Base-by-base conservation (phyloP, 345 rosid species). In the Melaleuca quinquenervia region DNA sequence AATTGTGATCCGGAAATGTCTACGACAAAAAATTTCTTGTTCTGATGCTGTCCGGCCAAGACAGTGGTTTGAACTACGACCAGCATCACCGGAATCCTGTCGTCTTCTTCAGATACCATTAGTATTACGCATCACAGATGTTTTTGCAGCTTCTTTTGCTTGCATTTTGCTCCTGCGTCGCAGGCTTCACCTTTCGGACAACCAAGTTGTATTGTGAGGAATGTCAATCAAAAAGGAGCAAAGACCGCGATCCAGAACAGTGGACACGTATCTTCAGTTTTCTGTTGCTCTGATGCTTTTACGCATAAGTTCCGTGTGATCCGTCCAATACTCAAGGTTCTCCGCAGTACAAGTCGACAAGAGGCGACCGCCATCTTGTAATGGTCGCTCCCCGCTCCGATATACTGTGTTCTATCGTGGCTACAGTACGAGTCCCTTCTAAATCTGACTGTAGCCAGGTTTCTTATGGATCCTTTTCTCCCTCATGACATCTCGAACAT, bases 391-490 rank as follows among this genome's bases (percentile, higher is more conserved):
- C 53, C 52, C 51, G 80, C 44, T 84, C 78, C 6, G 0, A 16
- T 44, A 5, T n/a, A 82, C 60, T n/a, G 26, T 52, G 56, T 82
- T 2, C 53, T 45, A 82, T 29, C 21, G 14, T 0, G 0, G 32
- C 54, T n/a, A 56, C 84, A 3, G 51, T 82, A 13, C 24, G 49
- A 82, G 54, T 52, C 53, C 27, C 78, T 86, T 87, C 85, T 82
- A 89, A 82, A 91, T 85, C 91, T 87, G 60, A 85, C 94, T 91
- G 87, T 82, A 88, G 51, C 91, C 93, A 62, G 94, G 91, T 80
- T 58, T 86, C 88, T 92, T 92, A 58, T 74, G 87, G 58, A 91
- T 86, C 32, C 84, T 86, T 89, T 88, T 86, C 85, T 85, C 89
- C 88, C 88, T 91, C 89, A 93, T 92, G 27, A 86, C 54, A 41